Conservation (phyloP, 192 early-diverging fungal genomes). For the Cetraspora pellucida region DNA sequence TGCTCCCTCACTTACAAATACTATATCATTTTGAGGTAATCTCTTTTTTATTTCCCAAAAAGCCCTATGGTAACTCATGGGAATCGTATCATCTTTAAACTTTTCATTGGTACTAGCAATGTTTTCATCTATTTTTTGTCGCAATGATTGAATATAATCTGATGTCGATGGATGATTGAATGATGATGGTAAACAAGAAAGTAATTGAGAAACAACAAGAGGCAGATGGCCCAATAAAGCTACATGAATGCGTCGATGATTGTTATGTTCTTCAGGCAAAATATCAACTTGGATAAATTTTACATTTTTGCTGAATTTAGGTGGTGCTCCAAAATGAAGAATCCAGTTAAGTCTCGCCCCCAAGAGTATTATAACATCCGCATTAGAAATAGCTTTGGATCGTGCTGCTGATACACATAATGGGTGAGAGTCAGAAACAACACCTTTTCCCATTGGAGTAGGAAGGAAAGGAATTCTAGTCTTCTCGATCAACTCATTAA, state of each 20-base stretch:
- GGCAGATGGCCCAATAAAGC: constrained; percentile 65
- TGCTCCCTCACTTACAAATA: constrained; percentile 74
- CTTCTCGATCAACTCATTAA: constrained; percentile 56
- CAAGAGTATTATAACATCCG: constrained; percentile 69
- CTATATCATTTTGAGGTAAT: constrained; percentile 53
- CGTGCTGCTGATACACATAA: constrained; percentile 66
- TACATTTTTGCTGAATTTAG: constrained; percentile 54
- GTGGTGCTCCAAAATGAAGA: constrained; percentile 65
- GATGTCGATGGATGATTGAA: background rate
- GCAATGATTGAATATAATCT: constrained; percentile 39
- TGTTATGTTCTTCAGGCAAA: constrained; percentile 63
- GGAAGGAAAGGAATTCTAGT: constrained; percentile 70
- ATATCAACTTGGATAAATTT: constrained; percentile 76
- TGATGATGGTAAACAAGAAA: background rate
- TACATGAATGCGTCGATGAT: constrained; percentile 53
- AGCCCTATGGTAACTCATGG: constrained; percentile 71
- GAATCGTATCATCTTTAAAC: constrained; percentile 45
- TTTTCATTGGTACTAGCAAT: constrained; percentile 44
- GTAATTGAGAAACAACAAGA: constrained; percentile 57
- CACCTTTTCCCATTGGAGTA: constrained; percentile 75
- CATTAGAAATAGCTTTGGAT: constrained; percentile 61
- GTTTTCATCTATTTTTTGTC: constrained; percentile 48
- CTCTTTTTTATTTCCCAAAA: constrained; percentile 65
- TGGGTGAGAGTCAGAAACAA: constrained; percentile 64
- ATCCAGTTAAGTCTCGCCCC: constrained; percentile 78